Evolutionary conservation across 345 rosid species (phyloP), one percentile per base, ranked within the genome.

Genomic region (Noccaea caerulescens): DNA sequence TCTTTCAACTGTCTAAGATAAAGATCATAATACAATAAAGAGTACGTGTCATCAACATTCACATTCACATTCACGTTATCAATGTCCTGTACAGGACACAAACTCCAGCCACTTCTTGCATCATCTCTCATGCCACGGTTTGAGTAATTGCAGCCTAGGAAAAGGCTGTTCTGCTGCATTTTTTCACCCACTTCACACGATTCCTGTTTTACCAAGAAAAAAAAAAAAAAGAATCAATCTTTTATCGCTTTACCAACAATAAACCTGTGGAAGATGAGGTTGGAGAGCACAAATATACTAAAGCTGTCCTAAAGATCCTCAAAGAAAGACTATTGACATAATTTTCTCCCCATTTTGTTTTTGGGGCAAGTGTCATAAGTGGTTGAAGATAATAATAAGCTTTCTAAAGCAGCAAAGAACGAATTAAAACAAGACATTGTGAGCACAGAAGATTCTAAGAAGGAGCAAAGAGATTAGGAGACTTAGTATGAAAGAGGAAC

Each of bases 1-100:
- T 71, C 87, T 72, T 82, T 84, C 73, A 59, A 55, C 53, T 34
- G 72, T 32, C 62, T 72, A 53, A 71, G 53, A 57, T 73, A 76
- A 53, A 60, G 71, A 52, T 63, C 74, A 1, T 66, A 43, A 67
- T 58, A 75, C 20, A 71, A 8, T 9, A 58, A 44, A 20, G 78
- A 69, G 50, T 66, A 53, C 41, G 77, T 20, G 44, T 71, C 82
- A 80, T 71, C 76, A 65, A 9, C 63, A 27, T 46, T 18, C 71
- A 12, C 80, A 71, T 71, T 54, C 30, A 16, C 80, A 71, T 71
- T 54, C 30, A 53, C 32, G 10, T 65, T 53, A 59, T 71, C 83
- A 75, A 25, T 70, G 77, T 68, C 62, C 42, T 73, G 78, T 12
- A 52, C 38, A 12, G 80, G 79, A 83, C 58, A 76, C 32, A 42